Evolutionary conservation across 179 eudicot species (phyloP).

Genomic region (Monotropa hypopitys): DNA sequence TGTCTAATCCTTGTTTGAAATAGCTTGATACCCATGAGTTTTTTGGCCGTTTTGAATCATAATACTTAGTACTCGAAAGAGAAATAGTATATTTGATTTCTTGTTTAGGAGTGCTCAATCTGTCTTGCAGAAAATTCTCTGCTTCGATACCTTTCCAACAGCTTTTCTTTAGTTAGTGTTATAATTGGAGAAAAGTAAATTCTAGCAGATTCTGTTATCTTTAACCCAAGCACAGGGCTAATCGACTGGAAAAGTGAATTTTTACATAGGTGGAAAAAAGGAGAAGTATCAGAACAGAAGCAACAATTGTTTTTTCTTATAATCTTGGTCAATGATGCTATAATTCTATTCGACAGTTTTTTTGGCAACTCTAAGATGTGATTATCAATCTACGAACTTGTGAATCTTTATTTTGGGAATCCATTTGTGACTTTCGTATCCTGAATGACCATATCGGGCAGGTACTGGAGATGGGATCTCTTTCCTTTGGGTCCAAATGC

Average conservation of each 20-base stretch:
- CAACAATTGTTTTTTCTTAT: not conserved
- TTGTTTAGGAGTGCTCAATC: not conserved
- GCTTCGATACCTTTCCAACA: not conserved
- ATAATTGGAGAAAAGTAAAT: not conserved
- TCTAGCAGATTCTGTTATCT: not conserved
- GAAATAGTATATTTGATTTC: not conserved
- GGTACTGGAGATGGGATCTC: slow-evolving; percentile 43
- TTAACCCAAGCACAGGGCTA: not conserved
- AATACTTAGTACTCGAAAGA: not conserved
- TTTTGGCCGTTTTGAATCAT: not conserved
- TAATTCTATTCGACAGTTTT: not conserved
- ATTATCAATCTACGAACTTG: not conserved
- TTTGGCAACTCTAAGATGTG: not conserved
- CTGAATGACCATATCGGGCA: slow-evolving; percentile 19
- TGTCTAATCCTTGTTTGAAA: not conserved
- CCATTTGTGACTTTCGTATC: not conserved
- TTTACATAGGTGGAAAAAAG: not conserved
- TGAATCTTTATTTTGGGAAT: not conserved
- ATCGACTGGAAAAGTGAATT: not conserved
- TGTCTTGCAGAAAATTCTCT: not conserved
- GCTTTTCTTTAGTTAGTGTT: not conserved
- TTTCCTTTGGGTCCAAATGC: slow-evolving; percentile 29
- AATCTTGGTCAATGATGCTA: not conserved
- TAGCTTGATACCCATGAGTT: not conserved
- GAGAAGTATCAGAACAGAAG: not conserved